Base-by-base conservation (phyloP, 805 yeast species). In the Metschnikowia chrysomelidarum region DNA sequence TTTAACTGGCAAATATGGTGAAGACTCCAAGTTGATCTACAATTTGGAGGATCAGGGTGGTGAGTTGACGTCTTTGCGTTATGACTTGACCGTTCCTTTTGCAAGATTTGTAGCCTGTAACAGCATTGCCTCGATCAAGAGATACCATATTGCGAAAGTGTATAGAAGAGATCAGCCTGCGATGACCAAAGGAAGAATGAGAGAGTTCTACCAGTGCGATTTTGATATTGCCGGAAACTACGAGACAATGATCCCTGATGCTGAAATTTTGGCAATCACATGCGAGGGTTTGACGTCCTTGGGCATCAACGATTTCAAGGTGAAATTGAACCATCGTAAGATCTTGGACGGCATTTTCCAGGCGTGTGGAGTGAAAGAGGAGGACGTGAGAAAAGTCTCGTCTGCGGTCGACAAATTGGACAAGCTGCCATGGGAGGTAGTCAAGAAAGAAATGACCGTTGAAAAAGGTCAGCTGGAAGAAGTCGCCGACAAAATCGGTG, bases 111-210 rank as follows among this genome's bases (percentile, higher is more conserved):
- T 91, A 36, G 99, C 99, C 13, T 85, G 87, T 87, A 93, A 93
- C 69, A 87, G 86, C 53, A 77, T 93, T 43, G 82, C 87, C 51
- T 77, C 71, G 56, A 91, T 93, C 64, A 93, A 93, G 67, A 76
- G 99, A 58, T 93, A 80, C 60, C 99, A 93, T 67, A 87, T 93
- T 47, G 98, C 99, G 50, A 93, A 93, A 62, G 99, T 93, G 36
- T 93, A 93, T 67, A 81, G 99, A 70, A 84, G 99, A 67, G 99
- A 93, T 60, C 99, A 93, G 66, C 99, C 99, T 4, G 99, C 99
- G 7, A 93, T 93, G 98, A 91, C 98, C 33, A 93, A 93, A 66
- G 99, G 99, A 43, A 79, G 99, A 66, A 93, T 93, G 98, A 85
- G 99, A 76, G 99, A 93, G 65, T 93, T 93, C 56, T 93, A 93